A percentile compares a stretch with the other conserved stretches of the same genome.
phyloP scores from a whole-genome alignment of 306 rosid genomes.

The Dryas drummondii region DNA sequence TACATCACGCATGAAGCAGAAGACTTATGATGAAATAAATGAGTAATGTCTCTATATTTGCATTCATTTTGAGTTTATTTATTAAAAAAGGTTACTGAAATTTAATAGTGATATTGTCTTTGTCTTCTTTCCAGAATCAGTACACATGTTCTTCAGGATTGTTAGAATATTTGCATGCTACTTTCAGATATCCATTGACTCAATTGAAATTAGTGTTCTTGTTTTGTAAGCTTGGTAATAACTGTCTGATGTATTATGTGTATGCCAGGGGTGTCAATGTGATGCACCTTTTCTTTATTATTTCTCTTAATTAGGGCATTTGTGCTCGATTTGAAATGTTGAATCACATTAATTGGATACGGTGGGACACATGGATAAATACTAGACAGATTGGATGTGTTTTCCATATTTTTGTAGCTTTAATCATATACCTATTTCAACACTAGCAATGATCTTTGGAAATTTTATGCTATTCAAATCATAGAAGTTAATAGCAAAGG shows the following conservation, averaged over 20 bases:
- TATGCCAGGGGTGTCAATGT: not conserved
- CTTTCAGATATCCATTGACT: constrained; percentile 3
- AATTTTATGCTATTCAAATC: not conserved
- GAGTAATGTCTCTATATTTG: constrained; percentile 48
- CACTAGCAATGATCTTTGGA: not conserved
- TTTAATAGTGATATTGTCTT: constrained; percentile 1
- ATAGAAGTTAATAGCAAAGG: not conserved
- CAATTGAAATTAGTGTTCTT: not conserved
- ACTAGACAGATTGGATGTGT: not conserved
- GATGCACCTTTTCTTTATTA: not conserved
- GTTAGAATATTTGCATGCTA: not conserved
- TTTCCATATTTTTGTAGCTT: not conserved
- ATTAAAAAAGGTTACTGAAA: constrained; percentile 10
- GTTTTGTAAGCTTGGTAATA: too few relatives aligned
- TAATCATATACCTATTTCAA: not conserved
- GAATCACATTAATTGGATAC: not conserved
- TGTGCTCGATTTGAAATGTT: not conserved
- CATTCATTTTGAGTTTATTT: constrained; percentile 10
- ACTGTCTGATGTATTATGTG: not conserved
- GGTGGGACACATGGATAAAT: not conserved
- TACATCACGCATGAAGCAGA: constrained; percentile 82
- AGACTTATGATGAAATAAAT: constrained; percentile 82
- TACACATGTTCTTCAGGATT: not conserved
- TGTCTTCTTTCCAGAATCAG: not conserved
- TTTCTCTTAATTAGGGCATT: not conserved